phyloP scores from a whole-genome alignment of 1,139 yeast species.

The Yamadazyma epiphylla region DNA sequence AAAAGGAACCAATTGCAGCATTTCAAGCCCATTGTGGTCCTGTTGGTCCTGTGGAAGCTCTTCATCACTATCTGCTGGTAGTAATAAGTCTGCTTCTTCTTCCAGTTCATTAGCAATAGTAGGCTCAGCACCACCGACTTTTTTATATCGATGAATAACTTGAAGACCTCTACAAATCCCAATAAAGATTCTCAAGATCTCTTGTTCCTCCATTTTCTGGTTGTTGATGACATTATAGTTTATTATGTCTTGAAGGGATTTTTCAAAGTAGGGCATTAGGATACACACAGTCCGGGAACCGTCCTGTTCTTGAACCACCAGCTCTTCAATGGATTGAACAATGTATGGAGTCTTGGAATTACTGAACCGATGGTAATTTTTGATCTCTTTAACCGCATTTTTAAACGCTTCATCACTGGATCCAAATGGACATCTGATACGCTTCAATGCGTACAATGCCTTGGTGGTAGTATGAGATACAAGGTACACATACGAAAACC shows the following conservation, averaged over 20 bases:
- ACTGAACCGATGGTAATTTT: constrained; percentile 65
- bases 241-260: constrained; percentile 74
- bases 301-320: constrained; percentile 66
- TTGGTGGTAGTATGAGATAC: constrained; percentile 48
- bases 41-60: too few relatives aligned
- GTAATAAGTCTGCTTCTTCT: constrained; percentile 31
- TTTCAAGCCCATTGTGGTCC: constrained; percentile 35
- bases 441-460: constrained; percentile 69
- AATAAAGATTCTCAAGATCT: constrained; percentile 56
- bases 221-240: constrained; percentile 59
- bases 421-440: constrained; percentile 86
- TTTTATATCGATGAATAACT: constrained; percentile 68
- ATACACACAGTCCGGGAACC: constrained; percentile 79
- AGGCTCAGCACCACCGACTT: constrained; percentile 13
- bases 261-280: constrained; percentile 69
- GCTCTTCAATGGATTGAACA: constrained; percentile 66
- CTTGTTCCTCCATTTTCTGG: constrained; percentile 52
- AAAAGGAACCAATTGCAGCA: constrained; percentile 61
- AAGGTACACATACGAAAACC: constrained; percentile 83
- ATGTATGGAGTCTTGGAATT: constrained; percentile 57
- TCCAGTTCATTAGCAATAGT: constrained; percentile 14
- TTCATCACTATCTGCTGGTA: constrained; percentile 26
- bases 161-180: constrained; percentile 75
- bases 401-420: constrained; percentile 57
- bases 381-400: constrained; percentile 72